Evolutionary conservation across 75 land plant species (phyloP).

Genomic region (Pinus albicaulis): DNA sequence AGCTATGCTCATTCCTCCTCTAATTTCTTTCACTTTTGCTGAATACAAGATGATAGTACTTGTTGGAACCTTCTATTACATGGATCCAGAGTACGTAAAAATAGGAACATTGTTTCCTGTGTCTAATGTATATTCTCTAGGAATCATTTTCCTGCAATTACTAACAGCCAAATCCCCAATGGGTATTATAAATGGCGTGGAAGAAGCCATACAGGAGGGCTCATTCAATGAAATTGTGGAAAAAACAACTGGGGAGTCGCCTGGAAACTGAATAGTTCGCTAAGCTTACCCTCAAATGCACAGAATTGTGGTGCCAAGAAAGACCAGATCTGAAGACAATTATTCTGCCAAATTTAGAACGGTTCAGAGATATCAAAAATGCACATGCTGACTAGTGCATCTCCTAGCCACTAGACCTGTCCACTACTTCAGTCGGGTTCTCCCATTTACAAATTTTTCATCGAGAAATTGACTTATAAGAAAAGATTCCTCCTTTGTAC

Average conservation of each 20-base stretch:
- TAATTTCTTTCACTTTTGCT: conserved; percentile 10
- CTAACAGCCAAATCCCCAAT: conserved; percentile 23
- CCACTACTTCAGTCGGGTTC: conserved; percentile 45
- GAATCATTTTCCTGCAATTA: conserved; percentile 36
- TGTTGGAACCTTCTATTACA: conserved; percentile 41
- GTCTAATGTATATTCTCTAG: conserved; percentile 37
- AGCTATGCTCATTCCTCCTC: conserved; percentile 14
- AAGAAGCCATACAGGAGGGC: conserved; percentile 11
- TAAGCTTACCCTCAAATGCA: conserved; percentile 14
- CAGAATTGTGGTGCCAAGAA: conserved; percentile 12
- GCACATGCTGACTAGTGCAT: not conserved
- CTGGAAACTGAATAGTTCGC: conserved; percentile 18
- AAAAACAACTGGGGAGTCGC: conserved; percentile 23
- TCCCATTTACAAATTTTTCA: no score
- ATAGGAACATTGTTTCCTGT: conserved; percentile 25
- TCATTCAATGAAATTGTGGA: conserved; percentile 9
- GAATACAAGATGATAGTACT: conserved; percentile 18
- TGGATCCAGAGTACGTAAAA: conserved; percentile 43
- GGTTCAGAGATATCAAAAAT: not conserved
- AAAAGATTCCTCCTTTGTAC: no score
- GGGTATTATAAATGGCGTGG: conserved; percentile 7
- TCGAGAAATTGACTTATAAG: no score
- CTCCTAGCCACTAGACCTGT: conserved; percentile 50
- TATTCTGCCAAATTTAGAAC: conserved; percentile 13
- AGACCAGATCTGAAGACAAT: conserved; percentile 19